Evolutionary conservation across 2,329 filamentous ascomycete genomes (phyloP).

Genomic region (Aspergillus pseudonomiae): DNA sequence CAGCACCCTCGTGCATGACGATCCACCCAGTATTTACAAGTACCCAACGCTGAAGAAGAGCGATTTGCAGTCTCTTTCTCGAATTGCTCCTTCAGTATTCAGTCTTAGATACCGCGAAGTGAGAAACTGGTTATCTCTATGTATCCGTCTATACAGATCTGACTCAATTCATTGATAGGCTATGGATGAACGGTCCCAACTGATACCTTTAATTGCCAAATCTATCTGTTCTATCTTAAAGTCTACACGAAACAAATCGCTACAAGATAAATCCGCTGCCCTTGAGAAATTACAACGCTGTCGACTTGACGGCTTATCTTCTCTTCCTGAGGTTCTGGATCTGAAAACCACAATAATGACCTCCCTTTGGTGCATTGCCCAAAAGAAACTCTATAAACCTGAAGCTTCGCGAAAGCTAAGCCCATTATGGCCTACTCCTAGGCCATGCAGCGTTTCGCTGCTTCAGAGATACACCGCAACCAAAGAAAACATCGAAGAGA

Average conservation of each 20-base stretch:
- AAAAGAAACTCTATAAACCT: slow-evolving; percentile 27
- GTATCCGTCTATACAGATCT: not conserved
- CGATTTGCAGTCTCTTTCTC: slow-evolving; percentile 22
- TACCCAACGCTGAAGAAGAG: slow-evolving; percentile 6
- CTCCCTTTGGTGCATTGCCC: slow-evolving; percentile 38
- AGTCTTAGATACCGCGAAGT: slow-evolving; percentile 34
- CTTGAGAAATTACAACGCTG: slow-evolving; percentile 8
- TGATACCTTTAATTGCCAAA: slow-evolving; percentile 40
- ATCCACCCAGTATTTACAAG: not conserved
- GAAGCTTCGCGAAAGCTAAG: slow-evolving; percentile 17
- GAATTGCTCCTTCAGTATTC: slow-evolving; percentile 35
- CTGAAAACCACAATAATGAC: slow-evolving; percentile 28
- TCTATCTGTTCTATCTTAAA: slow-evolving; percentile 37
- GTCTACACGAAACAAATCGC: slow-evolving; percentile 16
- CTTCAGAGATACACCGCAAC: not conserved
- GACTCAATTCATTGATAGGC: slow-evolving; percentile 25
- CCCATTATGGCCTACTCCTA: not conserved
- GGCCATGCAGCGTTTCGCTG: not conserved
- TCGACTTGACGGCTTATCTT: not conserved
- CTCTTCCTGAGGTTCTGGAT: not conserved
- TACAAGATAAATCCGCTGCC: slow-evolving; percentile 19
- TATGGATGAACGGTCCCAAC: slow-evolving; percentile 37
- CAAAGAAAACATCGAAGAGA: slow-evolving; percentile 1
- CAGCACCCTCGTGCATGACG: slow-evolving; percentile 9
- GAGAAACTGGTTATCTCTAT: slow-evolving; percentile 3